Evolutionary conservation across 805 yeast species (phyloP).

Genomic region (Nakazawaea ernobii): DNA sequence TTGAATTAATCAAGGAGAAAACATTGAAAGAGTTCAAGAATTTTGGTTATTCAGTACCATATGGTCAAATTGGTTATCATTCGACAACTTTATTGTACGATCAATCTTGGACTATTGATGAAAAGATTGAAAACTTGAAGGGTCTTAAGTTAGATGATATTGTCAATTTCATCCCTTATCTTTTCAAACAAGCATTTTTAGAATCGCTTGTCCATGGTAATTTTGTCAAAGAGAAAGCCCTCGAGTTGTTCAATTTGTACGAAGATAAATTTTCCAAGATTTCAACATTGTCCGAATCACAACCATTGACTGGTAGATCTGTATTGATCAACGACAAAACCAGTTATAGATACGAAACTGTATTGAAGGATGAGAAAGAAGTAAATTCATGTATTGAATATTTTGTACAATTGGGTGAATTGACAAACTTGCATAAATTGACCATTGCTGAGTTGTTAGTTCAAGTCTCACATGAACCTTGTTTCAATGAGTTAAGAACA

Average conservation of each 20-base stretch:
- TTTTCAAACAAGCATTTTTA: slow-evolving; percentile 54
- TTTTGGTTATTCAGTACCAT: slow-evolving; percentile 70
- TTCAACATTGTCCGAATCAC: slow-evolving; percentile 35
- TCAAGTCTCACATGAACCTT: slow-evolving; percentile 78
- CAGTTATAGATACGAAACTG: slow-evolving; percentile 39
- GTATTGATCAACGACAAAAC: slow-evolving; percentile 33
- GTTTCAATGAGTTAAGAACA: slow-evolving; percentile 84
- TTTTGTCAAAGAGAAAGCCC: slow-evolving; percentile 47
- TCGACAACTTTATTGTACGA: slow-evolving; percentile 67
- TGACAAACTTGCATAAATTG: slow-evolving; percentile 36
- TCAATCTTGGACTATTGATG: slow-evolving; percentile 58
- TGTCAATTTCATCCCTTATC: slow-evolving; percentile 40
- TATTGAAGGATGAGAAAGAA: slow-evolving; percentile 60
- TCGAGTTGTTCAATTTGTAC: slow-evolving; percentile 39
- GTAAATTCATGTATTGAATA: slow-evolving; percentile 82
- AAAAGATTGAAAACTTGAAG: slow-evolving; percentile 46
- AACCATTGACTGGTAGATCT: slow-evolving; percentile 37
- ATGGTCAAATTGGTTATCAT: slow-evolving; percentile 63
- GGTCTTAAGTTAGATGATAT: slow-evolving; percentile 46
- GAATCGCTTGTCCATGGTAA: slow-evolving; percentile 83
- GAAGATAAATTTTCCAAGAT: slow-evolving; percentile 24
- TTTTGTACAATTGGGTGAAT: slow-evolving; percentile 59
- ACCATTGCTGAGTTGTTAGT: slow-evolving; percentile 60
- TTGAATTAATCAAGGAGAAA: slow-evolving; percentile 62
- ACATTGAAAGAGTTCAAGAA: slow-evolving; percentile 58